phyloP scores from a whole-genome alignment of 2,329 filamentous ascomycete species.

The Penicillium hordei region DNA sequence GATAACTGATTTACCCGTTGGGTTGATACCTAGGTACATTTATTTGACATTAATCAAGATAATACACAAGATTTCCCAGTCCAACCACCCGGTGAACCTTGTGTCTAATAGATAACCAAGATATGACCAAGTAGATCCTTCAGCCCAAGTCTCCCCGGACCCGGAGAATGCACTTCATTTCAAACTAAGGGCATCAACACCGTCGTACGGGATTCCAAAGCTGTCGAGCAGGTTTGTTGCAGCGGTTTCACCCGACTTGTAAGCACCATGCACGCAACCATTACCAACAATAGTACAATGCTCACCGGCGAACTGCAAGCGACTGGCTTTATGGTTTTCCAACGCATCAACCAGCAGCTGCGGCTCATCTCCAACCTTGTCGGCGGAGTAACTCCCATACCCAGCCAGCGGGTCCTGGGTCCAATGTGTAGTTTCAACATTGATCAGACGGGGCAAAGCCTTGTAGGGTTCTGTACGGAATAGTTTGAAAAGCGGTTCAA shows the following conservation, averaged over 20 bases:
- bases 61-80: background rate
- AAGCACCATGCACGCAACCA: slow-evolving; percentile 49
- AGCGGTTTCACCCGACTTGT: slow-evolving; percentile 45
- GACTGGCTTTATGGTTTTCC: slow-evolving; percentile 36
- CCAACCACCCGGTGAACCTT: background rate
- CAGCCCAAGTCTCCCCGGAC: background rate
- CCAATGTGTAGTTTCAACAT: slow-evolving; percentile 48
- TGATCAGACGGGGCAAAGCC: slow-evolving; percentile 41
- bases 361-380: slow-evolving; percentile 48
- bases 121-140: slow-evolving; percentile 28
- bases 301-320: slow-evolving; percentile 46
- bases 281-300: slow-evolving; percentile 44
- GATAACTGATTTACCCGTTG: background rate
- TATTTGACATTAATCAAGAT: background rate
- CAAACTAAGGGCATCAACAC: background rate
- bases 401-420: slow-evolving; percentile 46
- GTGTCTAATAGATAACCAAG: background rate
- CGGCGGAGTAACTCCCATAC: slow-evolving; percentile 47
- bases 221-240: slow-evolving; percentile 41
- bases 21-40: background rate
- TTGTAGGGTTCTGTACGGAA: slow-evolving; percentile 48
- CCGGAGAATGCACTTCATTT: background rate
- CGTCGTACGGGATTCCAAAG: slow-evolving; percentile 31
- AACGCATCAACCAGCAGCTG: slow-evolving; percentile 39
- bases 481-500: slow-evolving; percentile 47